Evolutionary conservation across 225 moss, liverwort and hornwort species (phyloP).

Genomic region (Antitrichia curtipendula): DNA sequence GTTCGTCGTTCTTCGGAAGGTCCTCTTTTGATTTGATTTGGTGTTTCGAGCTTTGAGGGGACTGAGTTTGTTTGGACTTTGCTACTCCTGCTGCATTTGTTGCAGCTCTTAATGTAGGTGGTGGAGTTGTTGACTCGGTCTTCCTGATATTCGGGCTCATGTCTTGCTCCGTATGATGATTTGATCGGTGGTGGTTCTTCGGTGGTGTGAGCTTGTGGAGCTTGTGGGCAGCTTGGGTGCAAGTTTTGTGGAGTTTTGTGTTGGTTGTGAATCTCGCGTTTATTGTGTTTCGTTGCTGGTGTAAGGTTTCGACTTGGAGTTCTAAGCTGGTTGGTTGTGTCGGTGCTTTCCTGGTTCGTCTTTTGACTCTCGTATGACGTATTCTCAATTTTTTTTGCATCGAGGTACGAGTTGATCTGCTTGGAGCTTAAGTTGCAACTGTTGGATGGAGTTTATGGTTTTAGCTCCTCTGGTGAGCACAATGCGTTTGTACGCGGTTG

Average conservation of each 20-base stretch:
- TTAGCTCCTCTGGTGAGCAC: neutral
- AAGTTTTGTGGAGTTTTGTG: neutral
- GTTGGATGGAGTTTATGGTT: neutral
- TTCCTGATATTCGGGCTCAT: neutral
- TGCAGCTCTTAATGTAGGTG: neutral
- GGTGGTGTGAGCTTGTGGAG: neutral
- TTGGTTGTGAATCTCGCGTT: neutral
- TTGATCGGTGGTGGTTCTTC: neutral
- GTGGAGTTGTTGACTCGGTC: neutral
- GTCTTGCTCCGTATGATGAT: neutral
- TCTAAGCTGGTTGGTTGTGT: neutral
- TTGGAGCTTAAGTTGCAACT: neutral
- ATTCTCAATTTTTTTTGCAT: neutral
- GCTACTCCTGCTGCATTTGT: neutral
- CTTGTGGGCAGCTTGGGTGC: neutral
- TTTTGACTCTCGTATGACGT: neutral
- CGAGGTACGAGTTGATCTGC: neutral
- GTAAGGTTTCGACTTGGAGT: neutral
- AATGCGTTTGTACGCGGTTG: neutral
- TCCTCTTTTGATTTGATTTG: neutral
- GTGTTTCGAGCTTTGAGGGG: neutral
- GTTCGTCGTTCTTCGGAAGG: neutral
- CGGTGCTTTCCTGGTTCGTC: neutral
- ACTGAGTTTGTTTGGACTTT: neutral
- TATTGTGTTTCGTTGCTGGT: neutral